phyloP scores from a whole-genome alignment of 1,284 basidiomycete genomes.

The Wolfiporia cocos region DNA sequence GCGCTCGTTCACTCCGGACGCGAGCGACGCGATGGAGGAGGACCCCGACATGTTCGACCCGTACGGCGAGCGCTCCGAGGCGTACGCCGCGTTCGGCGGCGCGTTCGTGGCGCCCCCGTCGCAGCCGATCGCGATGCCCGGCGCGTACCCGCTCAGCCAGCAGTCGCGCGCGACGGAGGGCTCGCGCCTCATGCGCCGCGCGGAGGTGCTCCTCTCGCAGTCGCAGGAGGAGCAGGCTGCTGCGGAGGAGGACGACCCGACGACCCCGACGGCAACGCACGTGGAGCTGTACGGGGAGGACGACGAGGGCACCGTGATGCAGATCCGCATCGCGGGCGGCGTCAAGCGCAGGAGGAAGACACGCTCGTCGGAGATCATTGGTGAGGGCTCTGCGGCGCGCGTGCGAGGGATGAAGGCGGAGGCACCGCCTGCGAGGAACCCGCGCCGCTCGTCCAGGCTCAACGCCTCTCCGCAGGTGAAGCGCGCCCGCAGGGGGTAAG shows the following conservation, averaged over 20 bases:
- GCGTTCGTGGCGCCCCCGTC: background rate
- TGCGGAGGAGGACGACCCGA: conserved; percentile 3
- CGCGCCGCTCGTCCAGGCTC: background rate
- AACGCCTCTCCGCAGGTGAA: conserved; percentile 5
- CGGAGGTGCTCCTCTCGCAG: conserved; percentile 37
- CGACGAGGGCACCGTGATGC: background rate
- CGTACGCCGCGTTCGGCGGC: too few species aligned
- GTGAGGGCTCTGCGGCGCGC: background rate
- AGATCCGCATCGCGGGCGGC: background rate
- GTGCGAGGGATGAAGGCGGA: background rate
- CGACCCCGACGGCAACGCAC: background rate
- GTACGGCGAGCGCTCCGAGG: too few species aligned
- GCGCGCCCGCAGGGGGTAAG: background rate
- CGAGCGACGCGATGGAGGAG: conserved; percentile 1
- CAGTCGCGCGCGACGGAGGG: conserved; percentile 13
- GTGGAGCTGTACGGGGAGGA: background rate
- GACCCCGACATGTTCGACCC: too few species aligned
- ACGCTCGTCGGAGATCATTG: background rate
- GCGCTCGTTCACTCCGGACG: background rate
- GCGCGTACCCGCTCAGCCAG: conserved; percentile 17
- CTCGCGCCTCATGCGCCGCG: conserved; percentile 38
- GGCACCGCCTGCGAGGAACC: conserved; percentile 2
- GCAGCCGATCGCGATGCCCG: conserved; percentile 10
- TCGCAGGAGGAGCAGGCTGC: conserved; percentile 13
- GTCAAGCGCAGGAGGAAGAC: too few species aligned